Percentiles rank a stretch among this genome's conserved stretches.
Conservation (phyloP, 768 basidiomycete species). For the Mycena polygramma region DNA sequence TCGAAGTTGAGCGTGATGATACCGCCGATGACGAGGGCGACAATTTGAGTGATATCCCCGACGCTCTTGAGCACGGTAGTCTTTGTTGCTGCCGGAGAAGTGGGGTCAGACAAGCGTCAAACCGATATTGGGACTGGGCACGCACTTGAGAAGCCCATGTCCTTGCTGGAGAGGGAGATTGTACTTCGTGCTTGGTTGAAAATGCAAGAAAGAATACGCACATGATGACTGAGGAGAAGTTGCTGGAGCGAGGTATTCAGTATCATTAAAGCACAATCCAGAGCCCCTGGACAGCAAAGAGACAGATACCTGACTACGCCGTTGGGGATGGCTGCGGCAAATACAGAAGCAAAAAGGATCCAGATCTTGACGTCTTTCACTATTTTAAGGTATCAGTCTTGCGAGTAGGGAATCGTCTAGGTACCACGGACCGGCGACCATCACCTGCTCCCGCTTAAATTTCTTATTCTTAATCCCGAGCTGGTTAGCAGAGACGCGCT, state of each 20-base stretch:
- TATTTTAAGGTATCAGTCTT: not conserved
- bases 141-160: constrained; percentile 39
- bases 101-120: not conserved
- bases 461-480: constrained; percentile 43
- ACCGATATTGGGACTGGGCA: not conserved
- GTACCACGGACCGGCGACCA: constrained; percentile 23
- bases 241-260: constrained; percentile 16
- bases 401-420: not conserved
- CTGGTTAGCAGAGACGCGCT: constrained; percentile 42
- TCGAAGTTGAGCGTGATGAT: constrained; percentile 37
- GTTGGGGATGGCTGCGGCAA: constrained; percentile 40
- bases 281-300: not conserved
- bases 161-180: constrained; percentile 13
- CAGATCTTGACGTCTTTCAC: constrained; percentile 38
- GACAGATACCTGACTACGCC: constrained; percentile 33
- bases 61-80: constrained; percentile 41
- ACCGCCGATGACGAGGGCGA: constrained; percentile 38
- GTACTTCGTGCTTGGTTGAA: not conserved
- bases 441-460: constrained; percentile 39
- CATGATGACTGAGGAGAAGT: constrained; percentile 40
- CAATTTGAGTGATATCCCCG: constrained; percentile 38
- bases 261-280: not conserved
- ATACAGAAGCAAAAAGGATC: constrained; percentile 38
- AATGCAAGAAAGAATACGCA: constrained; percentile 3
- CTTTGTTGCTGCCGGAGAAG: constrained; percentile 25